These are phyloP conservation scores for Powellomyces hirtus DNA, from an alignment of 192 early-diverging fungal species.

Conservation along the genomic window DNA sequence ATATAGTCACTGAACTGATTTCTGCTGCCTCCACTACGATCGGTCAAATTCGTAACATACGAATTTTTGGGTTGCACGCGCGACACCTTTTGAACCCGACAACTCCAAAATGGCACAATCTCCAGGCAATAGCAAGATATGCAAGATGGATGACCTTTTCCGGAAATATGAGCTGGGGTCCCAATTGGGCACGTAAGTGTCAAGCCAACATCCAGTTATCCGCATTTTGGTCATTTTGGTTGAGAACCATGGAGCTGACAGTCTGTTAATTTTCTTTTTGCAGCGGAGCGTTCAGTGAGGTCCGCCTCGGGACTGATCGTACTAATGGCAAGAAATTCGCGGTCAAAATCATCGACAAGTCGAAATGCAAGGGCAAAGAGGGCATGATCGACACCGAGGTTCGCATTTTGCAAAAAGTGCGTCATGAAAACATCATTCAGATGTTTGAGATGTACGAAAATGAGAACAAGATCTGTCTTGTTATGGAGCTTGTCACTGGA, in stretches of 20 bases:
- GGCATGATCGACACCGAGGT: slow-evolving; percentile 82
- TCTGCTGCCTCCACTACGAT: no score
- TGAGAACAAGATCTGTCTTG: slow-evolving; percentile 50
- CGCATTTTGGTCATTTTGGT: not conserved
- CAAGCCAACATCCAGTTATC: not conserved
- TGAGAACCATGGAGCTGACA: not conserved
- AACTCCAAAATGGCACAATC: no score
- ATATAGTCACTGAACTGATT: no score
- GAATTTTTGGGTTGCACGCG: no score
- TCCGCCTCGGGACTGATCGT: slow-evolving; percentile 64
- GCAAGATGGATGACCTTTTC: slow-evolving; percentile 23
- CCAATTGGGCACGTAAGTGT: slow-evolving; percentile 47
- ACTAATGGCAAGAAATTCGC: slow-evolving; percentile 68
- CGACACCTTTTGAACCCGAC: no score
- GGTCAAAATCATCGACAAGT: slow-evolving; percentile 83
- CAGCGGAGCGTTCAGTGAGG: slow-evolving; percentile 73
- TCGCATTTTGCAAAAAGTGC: slow-evolving; percentile 64
- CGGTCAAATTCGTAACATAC: no score
- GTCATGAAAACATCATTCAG: slow-evolving; percentile 65
- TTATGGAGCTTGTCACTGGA: slow-evolving; percentile 71
- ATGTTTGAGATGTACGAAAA: slow-evolving; percentile 60
- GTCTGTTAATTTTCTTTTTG: not conserved
- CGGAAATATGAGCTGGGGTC: slow-evolving; percentile 46
- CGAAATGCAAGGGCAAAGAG: slow-evolving; percentile 68
- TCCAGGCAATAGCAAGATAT: not conserved